Evolutionary conservation across 2,329 filamentous ascomycete species (phyloP).

Genomic region (Botrytis squamosa): DNA sequence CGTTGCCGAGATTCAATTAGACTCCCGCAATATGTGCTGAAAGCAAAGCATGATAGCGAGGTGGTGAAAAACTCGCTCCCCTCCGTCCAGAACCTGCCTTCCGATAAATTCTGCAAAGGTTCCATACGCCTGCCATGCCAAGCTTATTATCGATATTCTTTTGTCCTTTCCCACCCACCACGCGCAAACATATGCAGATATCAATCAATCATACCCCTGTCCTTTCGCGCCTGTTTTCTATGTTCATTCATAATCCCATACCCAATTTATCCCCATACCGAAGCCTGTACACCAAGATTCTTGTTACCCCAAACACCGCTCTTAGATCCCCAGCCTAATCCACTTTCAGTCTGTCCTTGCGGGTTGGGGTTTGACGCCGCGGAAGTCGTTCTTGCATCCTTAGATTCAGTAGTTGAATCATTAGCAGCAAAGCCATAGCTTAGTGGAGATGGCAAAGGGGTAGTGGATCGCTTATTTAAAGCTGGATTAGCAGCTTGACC

Average conservation of each 20-base stretch:
- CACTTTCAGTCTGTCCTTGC: constrained; percentile 40
- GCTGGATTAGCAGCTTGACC: constrained; percentile 57
- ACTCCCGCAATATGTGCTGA: constrained; percentile 16
- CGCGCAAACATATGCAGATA: constrained; percentile 19
- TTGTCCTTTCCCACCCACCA: constrained; percentile 16
- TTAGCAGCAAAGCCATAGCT: constrained; percentile 68
- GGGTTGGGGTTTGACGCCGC: constrained; percentile 57
- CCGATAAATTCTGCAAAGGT: constrained; percentile 18
- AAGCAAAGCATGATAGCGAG: constrained; percentile 12
- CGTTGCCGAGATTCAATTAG: constrained; percentile 5
- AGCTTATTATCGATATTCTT: constrained; percentile 22
- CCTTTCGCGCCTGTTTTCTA: constrained; percentile 19
- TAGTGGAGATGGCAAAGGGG: constrained; percentile 85
- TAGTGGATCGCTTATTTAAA: constrained; percentile 72
- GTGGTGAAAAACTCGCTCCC: constrained; percentile 16
- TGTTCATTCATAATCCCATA: constrained; percentile 2
- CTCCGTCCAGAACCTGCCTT: constrained; percentile 20
- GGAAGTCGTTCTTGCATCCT: constrained; percentile 47
- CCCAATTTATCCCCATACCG: constrained; percentile 79
- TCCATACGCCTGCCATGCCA: constrained; percentile 25
- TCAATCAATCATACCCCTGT: constrained; percentile 18
- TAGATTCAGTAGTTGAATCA: constrained; percentile 47
- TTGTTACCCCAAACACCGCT: constrained; percentile 75
- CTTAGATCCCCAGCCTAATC: constrained; percentile 72
- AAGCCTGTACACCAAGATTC: constrained; percentile 86